Evolutionary conservation across 2,329 filamentous ascomycete genomes (phyloP).

Genomic region (Venturia pyrina): DNA sequence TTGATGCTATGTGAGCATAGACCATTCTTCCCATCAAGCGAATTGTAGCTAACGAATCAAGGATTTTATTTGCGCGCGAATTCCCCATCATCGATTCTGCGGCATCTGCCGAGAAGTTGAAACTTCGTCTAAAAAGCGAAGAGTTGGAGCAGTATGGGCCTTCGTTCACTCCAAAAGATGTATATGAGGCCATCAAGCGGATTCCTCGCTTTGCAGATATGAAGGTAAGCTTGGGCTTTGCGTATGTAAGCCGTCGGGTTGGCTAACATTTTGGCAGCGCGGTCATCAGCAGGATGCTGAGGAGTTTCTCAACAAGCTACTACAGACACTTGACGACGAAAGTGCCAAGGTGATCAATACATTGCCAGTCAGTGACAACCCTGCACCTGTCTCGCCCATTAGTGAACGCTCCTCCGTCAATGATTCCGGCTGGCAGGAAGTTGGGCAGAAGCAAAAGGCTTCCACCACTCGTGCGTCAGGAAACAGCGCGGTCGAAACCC

Average conservation of each 20-base stretch:
- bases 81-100: constrained; percentile 81
- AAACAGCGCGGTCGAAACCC: constrained; percentile 59
- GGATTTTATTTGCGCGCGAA: constrained; percentile 93
- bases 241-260: constrained; percentile 10
- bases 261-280: constrained; percentile 42
- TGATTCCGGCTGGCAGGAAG: constrained; percentile 79
- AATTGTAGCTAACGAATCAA: constrained; percentile 25
- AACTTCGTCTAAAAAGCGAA: constrained; percentile 62
- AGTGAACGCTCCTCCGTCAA: constrained; percentile 30
- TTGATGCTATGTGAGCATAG: constrained; percentile 75
- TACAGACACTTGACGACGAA: constrained; percentile 90
- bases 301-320: constrained; percentile 86
- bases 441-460: constrained; percentile 82
- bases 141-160: constrained; percentile 88
- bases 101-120: constrained; percentile 61
- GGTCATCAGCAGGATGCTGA: constrained; percentile 97
- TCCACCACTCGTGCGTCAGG: constrained; percentile 82
- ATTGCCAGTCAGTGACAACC: constrained; percentile 19
- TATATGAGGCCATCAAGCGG: constrained; percentile 84
- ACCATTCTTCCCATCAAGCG: constrained; percentile 2
- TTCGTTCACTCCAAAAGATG: constrained; percentile 83
- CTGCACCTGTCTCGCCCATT: constrained; percentile 30
- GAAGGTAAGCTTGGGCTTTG: constrained; percentile 51
- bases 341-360: constrained; percentile 66
- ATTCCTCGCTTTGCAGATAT: constrained; percentile 85